These are phyloP conservation scores for Mrakia hoshinonis DNA, from an alignment of 768 basidiomycete genomes.

Conservation along the genomic window DNA sequence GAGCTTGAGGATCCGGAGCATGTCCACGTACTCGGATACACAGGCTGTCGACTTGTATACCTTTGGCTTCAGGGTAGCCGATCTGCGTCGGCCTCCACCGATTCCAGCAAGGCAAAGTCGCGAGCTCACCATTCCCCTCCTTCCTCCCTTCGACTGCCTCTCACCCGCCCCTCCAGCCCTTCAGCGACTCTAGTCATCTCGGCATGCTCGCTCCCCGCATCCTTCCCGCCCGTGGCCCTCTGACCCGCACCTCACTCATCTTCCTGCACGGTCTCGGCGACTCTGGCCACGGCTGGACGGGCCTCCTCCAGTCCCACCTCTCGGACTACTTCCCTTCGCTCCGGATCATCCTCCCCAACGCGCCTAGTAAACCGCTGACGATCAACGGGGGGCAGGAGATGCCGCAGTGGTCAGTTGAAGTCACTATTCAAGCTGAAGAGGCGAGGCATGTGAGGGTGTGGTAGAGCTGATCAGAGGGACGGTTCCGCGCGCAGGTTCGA, in stretches of 20 bases:
- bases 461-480: no score
- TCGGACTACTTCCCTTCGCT: not conserved
- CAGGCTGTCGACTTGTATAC: no score
- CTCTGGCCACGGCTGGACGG: not conserved
- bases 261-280: slow-evolving; percentile 12
- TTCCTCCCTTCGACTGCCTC: not conserved
- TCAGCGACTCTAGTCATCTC: not conserved
- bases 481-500: not conserved
- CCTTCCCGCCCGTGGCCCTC: not conserved
- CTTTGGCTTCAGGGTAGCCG: no score
- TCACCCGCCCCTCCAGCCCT: not conserved
- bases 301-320: not conserved
- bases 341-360: not conserved
- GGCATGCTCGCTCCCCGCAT: not conserved
- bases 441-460: no score
- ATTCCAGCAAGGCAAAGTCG: not conserved
- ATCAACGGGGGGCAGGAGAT: slow-evolving; percentile 1
- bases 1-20: no score
- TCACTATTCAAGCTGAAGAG: no score
- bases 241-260: not conserved
- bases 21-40: no score
- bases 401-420: not conserved
- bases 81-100: no score
- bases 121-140: not conserved
- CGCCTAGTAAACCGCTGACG: not conserved